Evolutionary conservation across 2,329 filamentous ascomycete species (phyloP).

Genomic region (Eutypa lata): DNA sequence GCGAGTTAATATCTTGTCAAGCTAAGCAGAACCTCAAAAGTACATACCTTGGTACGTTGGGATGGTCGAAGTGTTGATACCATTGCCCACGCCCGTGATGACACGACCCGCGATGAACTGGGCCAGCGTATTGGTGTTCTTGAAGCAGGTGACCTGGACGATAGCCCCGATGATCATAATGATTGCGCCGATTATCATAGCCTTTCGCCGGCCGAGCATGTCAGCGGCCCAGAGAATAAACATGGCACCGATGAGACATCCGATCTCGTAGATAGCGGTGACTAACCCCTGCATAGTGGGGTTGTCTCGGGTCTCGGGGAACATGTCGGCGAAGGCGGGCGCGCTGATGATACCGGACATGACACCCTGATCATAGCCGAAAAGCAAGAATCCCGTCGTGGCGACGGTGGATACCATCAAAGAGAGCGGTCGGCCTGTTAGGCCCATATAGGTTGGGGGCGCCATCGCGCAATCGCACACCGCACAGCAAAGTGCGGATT

Average conservation of each 20-base stretch:
- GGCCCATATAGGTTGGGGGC: slow-evolving; percentile 54
- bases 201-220: slow-evolving; percentile 44
- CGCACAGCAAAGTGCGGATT: too few relatives aligned
- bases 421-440: slow-evolving; percentile 55
- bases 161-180: slow-evolving; percentile 61
- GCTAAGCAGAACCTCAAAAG: not conserved
- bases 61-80: slow-evolving; percentile 46
- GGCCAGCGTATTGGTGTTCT: slow-evolving; percentile 27
- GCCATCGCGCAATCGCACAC: slow-evolving; percentile 40
- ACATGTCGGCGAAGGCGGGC: slow-evolving; percentile 45
- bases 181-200: slow-evolving; percentile 53
- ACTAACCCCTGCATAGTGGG: slow-evolving; percentile 46
- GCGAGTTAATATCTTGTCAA: slow-evolving; percentile 3
- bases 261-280: slow-evolving; percentile 47
- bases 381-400: slow-evolving; percentile 60
- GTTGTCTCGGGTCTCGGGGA: slow-evolving; percentile 39
- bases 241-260: slow-evolving; percentile 43
- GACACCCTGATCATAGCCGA: slow-evolving; percentile 54
- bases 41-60: slow-evolving; percentile 41
- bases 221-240: slow-evolving; percentile 53
- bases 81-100: slow-evolving; percentile 52
- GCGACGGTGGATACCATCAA: slow-evolving; percentile 59
- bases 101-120: slow-evolving; percentile 48
- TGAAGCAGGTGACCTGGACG: slow-evolving; percentile 47
- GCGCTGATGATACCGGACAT: slow-evolving; percentile 55